Base-by-base conservation (phyloP, 1,284 basidiomycete species). In the Cutaneotrichosporon spelunceum region DNA sequence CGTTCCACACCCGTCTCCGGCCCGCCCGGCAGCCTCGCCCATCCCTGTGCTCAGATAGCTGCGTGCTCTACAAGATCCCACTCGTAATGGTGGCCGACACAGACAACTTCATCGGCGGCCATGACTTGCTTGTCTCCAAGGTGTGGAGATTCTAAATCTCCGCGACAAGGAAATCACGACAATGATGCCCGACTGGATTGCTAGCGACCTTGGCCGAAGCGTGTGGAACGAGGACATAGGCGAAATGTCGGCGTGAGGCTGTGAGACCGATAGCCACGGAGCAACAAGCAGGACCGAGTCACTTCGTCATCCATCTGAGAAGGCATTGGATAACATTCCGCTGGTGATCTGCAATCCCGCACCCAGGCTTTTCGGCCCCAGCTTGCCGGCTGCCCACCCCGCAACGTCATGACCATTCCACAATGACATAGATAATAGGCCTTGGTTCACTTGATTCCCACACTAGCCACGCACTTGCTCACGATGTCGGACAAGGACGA, bases 221-320 rank as follows among this genome's bases (percentile, higher is more conserved):
- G 63, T 70, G 7, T 74, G 73, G 73, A 69, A 69, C 56, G 73
- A 74, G 65, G 73, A 74, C 62, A 74, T 74, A 26, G 73, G 73
- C 26, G 69, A 71, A 59, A 59, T 70, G 14, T 50, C 48, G 27
- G 26, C 48, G 2, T 50, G 26, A 27, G 45, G 21, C 27, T 27
- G 2, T 50, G 26, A 27, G 45, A 9, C 27, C 19, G 48, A n/a
- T n/a, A 23, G 13, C 45, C 21, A 26, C 27, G 4, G 45, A 47
- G 45, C 11, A 13, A 11, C 14, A 21, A 49, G 47, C 47, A 1
- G 30, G 30, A 48, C 39, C 16, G 39, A 42, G 39, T 42, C 39
- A 42, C 39, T n/a, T 52, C 49, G 13, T 39, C 39, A 16, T 19
- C 19, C 39, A 42, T 4, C 11, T 7, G 8, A 16, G 39, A 4